Conservation (phyloP, 1,284 basidiomycete genomes). For the Cryptococcus depauperatus region DNA sequence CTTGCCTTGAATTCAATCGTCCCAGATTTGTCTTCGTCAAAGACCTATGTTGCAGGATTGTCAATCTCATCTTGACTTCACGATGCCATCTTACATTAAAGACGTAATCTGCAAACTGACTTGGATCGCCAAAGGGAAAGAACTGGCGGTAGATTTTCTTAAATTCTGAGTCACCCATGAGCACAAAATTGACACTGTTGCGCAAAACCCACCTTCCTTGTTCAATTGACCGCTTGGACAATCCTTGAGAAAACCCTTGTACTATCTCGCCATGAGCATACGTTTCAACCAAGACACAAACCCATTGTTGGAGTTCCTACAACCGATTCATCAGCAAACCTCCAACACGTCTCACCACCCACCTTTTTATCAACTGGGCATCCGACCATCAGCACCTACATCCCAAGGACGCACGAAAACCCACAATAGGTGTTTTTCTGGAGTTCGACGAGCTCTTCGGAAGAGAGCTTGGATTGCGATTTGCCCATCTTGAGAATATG, state of each 20-base stretch:
- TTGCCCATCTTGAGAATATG: too few species aligned
- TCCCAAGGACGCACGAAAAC: conserved; percentile 37
- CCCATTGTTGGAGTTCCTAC: conserved; percentile 92
- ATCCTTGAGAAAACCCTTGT: conserved; percentile 98
- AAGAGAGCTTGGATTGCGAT: conserved; percentile 90
- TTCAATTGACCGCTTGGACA: conserved; percentile 95
- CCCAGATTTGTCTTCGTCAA: conserved; percentile 91
- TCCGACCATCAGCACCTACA: neutral
- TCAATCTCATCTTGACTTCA: neutral
- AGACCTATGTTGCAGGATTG: conserved; percentile 50
- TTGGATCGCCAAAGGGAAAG: conserved; percentile 98
- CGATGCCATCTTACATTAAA: conserved; percentile 57
- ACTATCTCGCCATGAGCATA: conserved; percentile 49
- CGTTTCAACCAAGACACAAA: conserved; percentile 7
- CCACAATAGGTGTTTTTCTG: conserved; percentile 98
- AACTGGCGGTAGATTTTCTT: conserved; percentile 98
- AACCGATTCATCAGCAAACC: neutral
- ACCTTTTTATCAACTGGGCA: conserved; percentile 85
- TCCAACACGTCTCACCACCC: conserved; percentile 7
- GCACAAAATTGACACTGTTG: neutral
- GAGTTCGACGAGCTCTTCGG: conserved; percentile 88
- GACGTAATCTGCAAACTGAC: conserved; percentile 95
- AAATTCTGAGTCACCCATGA: conserved; percentile 55
- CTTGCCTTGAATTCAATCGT: conserved; percentile 81
- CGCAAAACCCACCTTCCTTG: conserved; percentile 54